Evolutionary conservation across 257 asterid species (phyloP), one percentile per base, ranked within the genome.

Genomic region (Solanum dulcamara): DNA sequence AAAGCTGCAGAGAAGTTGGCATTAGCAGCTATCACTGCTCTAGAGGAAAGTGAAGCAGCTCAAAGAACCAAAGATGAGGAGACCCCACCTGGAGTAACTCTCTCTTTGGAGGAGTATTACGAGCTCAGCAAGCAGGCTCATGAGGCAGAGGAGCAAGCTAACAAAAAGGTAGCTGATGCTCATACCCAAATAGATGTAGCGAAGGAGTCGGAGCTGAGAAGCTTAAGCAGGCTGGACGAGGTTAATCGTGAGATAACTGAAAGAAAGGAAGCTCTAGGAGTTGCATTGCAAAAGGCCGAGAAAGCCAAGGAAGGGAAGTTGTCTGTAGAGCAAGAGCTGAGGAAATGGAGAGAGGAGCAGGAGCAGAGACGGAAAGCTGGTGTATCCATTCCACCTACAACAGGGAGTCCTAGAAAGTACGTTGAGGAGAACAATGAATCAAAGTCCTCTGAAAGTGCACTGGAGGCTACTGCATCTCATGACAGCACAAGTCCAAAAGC

Each of bases 1-100:
- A 94, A 89, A 88, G 98, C 98, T 64, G 91, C 95, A 0, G 98
- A 95, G 93, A 95, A 91, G 87, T 77, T 97, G 89, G 99, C 98
- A 1, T 42, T 94, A 35, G 96, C 98, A 28, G 98, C 97, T 68
- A 94, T 95, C 70, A 93, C 85, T 26, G 99, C 98, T 1, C 85
- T 95, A 84, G 88, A 86, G 79, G 98, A 95, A 91, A 95, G 99
- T 35, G 98, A 95, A 89, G 89, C 93, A 15, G 88, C 93, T 72
- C 90, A 85, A 87, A 84, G 35, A 79, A 86, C 83, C n/a, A 81
- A 88, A 9, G 85, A 84, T 1, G 93, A 89, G 62, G 94, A 90
- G 87, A 87, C 93, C 5, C 90, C 92, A 7, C 50, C 88, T 37
- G 93, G 94, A 15, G 89, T 95, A 12, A 94, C 96, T 0, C 92